Base-by-base conservation (phyloP, 495 filamentous ascomycete species). In the Entonaema liquescens region DNA sequence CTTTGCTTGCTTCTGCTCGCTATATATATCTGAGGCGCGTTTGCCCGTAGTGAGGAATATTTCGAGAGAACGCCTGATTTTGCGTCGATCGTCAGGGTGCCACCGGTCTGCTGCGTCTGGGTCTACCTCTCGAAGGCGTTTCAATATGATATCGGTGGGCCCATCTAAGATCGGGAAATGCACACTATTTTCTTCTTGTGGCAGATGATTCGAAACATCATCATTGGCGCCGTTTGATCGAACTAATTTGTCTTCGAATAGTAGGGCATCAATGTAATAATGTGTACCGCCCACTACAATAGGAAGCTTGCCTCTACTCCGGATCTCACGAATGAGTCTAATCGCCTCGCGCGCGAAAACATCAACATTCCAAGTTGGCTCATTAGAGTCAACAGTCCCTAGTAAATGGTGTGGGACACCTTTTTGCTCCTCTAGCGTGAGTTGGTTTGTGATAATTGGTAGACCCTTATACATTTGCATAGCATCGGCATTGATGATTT, bases 401-500 rank as follows among this genome's bases (percentile, higher is more conserved):
- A 99, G 83, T 11, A 98, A 82, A 81, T 99, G 95, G 77, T 99
- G 96, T 17, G 92, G 91, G 31, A 99, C 85, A 23, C 91, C 92
- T 65, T 90, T 86, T 75, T 89, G 89, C 75, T 99, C 94, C 25
- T 87, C 85, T 12, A 76, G 49, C 0, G 91, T 84, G 66, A 97
- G 89, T 76, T 98, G 95, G 79, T 99, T 99, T 17, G 96, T 99
- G 61, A 98, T 94, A 68, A 98, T 91, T 1, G 95, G 94, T 19
- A 99, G 83, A 8, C 94, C 96, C 35, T 88, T 83, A 74, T 99
- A 99, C 86, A 99, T 90, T 77, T 98, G 96, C 92, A 99, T 95
- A n/a, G 95, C 95, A 82, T 99, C 96, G 56, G 92, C 94, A 76
- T 99, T 99, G 83, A 99, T 93, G 59, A 99, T 87, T 80, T 99